Base-by-base conservation (phyloP, 768 basidiomycete species). In the Cystoderma amianthinum region DNA sequence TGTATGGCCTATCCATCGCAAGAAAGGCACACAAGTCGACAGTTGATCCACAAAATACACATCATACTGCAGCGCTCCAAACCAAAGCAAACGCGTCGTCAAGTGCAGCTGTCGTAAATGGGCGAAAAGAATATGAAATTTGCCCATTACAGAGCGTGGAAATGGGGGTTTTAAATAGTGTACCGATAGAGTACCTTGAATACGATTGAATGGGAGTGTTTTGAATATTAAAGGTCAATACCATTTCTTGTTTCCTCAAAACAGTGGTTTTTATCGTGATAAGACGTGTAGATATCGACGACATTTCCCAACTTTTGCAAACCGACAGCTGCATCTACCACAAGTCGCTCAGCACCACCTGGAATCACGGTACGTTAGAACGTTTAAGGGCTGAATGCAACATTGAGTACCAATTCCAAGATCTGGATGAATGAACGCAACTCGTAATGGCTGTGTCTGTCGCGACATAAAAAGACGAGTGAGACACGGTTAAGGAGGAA, bases 41-140 rank as follows among this genome's bases (percentile, higher is more conserved):
- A 98, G 79, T 57, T 97, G 96, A 64, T 98, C 95, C 3, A 97
- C 87, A 44, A 98, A 82, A 64, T 82, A 94, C 16, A 97, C 79
- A 55, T 98, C 94, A 53, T 85, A 80, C 22, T 63, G 53, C 4
- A 72, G 68, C 3, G 70, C 63, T 11, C 61, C 56, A 4, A 67
- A 64, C 16, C 57, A 55, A 16, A 92, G 58, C n/a, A 96, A 70
- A 38, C 80, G 72, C 4, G 66, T 48, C 0, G 80, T 80, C 36
- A 99, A 76, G 51, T 94, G 88, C 1, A 98, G 69, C 48, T 97
- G 94, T 17, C 90, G 80, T 3, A 82, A 69, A 55, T 96, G 92
- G 0, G 95, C 89, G 56, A 92, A 82, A 23, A 96, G 57, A 43
- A 97, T 87, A 56, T 93, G 91, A 51, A 96, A 78, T 61, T 80